Conservation (phyloP, 768 basidiomycete species). For the Xerocomellus chrysenteron region DNA sequence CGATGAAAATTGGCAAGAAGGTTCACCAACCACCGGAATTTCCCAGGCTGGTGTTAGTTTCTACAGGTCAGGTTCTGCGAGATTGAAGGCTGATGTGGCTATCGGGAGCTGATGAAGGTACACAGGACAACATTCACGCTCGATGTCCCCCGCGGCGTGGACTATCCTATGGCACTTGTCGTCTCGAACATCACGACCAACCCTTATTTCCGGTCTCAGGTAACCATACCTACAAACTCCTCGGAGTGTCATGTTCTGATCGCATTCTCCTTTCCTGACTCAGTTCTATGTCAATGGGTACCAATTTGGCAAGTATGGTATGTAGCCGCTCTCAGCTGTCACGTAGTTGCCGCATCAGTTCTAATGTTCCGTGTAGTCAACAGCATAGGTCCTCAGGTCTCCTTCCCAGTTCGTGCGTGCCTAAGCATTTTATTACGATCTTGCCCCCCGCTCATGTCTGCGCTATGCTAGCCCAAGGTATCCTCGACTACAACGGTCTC, state of each 20-base stretch:
- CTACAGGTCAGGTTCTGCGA: constrained; percentile 36
- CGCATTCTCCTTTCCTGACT: neutral
- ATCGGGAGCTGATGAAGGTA: neutral
- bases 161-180: constrained; percentile 48
- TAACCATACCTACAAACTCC: neutral
- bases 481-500: constrained; percentile 45
- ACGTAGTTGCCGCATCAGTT: neutral
- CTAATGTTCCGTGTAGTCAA: constrained; percentile 17
- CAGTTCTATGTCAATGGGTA: constrained; percentile 30
- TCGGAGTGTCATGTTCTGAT: neutral
- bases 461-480: constrained; percentile 42
- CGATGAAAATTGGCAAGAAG: constrained; percentile 43
- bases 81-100: neutral
- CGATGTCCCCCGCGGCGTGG: constrained; percentile 44
- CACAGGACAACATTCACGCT: constrained; percentile 39
- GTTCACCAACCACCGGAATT: constrained; percentile 43
- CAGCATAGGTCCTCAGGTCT: constrained; percentile 23
- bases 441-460: constrained; percentile 6
- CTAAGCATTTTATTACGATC: neutral
- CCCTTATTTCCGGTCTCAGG: constrained; percentile 40
- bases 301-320: constrained; percentile 29
- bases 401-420: constrained; percentile 27
- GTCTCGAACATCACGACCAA: constrained; percentile 45
- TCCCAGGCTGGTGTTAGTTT: constrained; percentile 46
- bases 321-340: neutral